These are phyloP conservation scores for Dioscorea zingiberensis DNA, from an alignment of 106 monocot species.

Conservation along the genomic window DNA sequence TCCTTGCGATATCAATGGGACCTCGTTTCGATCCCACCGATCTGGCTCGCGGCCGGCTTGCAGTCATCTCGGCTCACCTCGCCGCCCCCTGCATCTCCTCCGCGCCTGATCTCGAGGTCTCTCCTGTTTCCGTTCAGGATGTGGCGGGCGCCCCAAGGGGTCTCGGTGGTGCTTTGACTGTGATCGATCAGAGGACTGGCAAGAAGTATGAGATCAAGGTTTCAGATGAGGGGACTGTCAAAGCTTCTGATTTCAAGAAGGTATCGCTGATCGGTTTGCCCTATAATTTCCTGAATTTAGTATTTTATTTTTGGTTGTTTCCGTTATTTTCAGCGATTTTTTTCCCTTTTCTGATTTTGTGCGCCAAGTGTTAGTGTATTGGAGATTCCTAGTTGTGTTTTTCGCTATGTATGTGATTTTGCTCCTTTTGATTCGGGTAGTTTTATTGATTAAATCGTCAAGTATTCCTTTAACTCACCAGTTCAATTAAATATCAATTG, in stretches of 20 bases:
- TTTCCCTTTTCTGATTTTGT: no score
- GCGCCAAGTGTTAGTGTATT: no score
- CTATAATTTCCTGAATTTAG: not conserved
- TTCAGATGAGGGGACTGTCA: constrained; percentile 82
- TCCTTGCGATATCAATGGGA: constrained; percentile 12
- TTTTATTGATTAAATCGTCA: no score
- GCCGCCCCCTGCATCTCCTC: constrained; percentile 1
- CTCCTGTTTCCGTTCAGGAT: constrained; percentile 39
- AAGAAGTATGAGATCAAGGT: constrained; percentile 66
- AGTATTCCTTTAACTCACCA: no score
- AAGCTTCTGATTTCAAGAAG: constrained; percentile 86
- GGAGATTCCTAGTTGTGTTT: no score
- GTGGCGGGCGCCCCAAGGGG: constrained; percentile 13
- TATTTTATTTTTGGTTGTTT: not conserved
- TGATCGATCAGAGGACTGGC: constrained; percentile 75
- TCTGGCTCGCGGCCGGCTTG: constrained; percentile 51
- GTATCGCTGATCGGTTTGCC: constrained; percentile 9
- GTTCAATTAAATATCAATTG: no score
- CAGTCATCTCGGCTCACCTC: constrained; percentile 74
- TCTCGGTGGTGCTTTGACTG: constrained; percentile 44
- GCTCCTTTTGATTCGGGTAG: no score
- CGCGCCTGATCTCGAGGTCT: constrained; percentile 31
- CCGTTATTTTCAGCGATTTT: no score
- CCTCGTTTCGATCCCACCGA: constrained; percentile 12
- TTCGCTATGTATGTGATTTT: no score